Evolutionary conservation across 1,284 basidiomycete species (phyloP).

Genomic region (Ceratobasidium sp.): DNA sequence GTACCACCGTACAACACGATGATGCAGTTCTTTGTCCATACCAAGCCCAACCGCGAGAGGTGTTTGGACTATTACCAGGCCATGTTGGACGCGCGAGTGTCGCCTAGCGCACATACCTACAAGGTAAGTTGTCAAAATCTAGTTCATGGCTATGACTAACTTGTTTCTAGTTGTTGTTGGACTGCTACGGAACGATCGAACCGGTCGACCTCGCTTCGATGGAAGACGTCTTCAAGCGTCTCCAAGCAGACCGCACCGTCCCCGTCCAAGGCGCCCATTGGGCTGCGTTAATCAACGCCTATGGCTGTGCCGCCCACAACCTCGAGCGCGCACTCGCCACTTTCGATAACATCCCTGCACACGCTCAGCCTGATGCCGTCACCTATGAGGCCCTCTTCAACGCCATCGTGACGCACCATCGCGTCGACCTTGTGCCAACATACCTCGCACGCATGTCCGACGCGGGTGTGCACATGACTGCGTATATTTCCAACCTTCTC

Average conservation of each 20-base stretch:
- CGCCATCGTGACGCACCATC: constrained; percentile 80
- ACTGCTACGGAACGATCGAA: constrained; percentile 86
- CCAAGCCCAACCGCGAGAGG: constrained; percentile 81
- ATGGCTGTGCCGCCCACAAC: constrained; percentile 82
- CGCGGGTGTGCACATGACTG: constrained; percentile 84
- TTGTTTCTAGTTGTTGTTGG: constrained; percentile 76
- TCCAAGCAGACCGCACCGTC: constrained; percentile 61
- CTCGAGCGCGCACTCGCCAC: constrained; percentile 75
- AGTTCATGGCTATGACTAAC: not conserved
- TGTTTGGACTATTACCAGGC: constrained; percentile 80
- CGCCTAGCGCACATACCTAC: constrained; percentile 88
- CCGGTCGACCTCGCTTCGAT: constrained; percentile 80
- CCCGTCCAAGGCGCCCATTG: constrained; percentile 85
- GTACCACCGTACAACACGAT: constrained; percentile 97
- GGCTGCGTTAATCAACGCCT: constrained; percentile 90
- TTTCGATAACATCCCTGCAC: constrained; percentile 77
- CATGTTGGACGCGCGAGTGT: constrained; percentile 68
- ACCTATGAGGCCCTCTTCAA: constrained; percentile 92
- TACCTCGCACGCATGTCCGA: constrained; percentile 71
- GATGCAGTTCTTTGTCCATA: constrained; percentile 96
- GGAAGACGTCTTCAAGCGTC: constrained; percentile 72
- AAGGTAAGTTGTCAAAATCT: constrained; percentile 61
- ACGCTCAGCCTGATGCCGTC: constrained; percentile 77
- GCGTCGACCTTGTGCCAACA: constrained; percentile 76
- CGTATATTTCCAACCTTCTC: constrained; percentile 92